phyloP scores from a whole-genome alignment of 805 yeast genomes.

The Yarrowia divulgata region DNA sequence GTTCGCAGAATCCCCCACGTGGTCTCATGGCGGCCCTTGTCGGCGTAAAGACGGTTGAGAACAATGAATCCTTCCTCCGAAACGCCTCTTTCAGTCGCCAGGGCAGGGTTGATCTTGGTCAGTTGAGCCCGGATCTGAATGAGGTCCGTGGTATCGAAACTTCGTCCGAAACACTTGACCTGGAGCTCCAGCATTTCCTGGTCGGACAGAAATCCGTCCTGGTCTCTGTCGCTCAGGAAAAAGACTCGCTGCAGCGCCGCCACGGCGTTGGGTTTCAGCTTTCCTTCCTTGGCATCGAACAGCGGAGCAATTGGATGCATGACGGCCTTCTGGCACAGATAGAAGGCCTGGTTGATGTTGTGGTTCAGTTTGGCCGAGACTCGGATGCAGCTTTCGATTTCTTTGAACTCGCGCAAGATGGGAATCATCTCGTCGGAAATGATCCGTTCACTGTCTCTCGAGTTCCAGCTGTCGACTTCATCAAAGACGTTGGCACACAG shows the following conservation, averaged over 20 bases:
- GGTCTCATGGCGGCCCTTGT: constrained; percentile 93
- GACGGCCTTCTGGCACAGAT: constrained; percentile 90
- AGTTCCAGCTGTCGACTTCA: constrained; percentile 52
- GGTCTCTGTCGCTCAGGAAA: constrained; percentile 84
- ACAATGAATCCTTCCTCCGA: constrained; percentile 77
- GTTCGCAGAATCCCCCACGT: constrained; percentile 93
- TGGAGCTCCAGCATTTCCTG: constrained; percentile 76
- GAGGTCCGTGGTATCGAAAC: constrained; percentile 54
- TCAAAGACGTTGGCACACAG: constrained; percentile 86
- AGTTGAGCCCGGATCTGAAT: constrained; percentile 53
- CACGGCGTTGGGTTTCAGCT: constrained; percentile 75
- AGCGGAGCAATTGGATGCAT: constrained; percentile 92
- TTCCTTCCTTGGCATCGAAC: constrained; percentile 89
- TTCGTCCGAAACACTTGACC: constrained; percentile 72
- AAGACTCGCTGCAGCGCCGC: constrained; percentile 83
- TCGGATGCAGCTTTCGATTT: constrained; percentile 88
- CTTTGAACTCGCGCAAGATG: constrained; percentile 86
- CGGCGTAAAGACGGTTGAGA: constrained; percentile 82
- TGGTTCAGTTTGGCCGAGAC: constrained; percentile 84
- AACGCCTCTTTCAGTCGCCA: constrained; percentile 58
- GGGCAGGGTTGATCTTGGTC: constrained; percentile 50
- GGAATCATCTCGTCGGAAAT: constrained; percentile 85
- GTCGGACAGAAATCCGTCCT: constrained; percentile 80
- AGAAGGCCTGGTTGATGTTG: constrained; percentile 90
- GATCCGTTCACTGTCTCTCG: constrained; percentile 51